Conservation (phyloP, 2,329 filamentous ascomycete species). For the Penicillium corylophilum region DNA sequence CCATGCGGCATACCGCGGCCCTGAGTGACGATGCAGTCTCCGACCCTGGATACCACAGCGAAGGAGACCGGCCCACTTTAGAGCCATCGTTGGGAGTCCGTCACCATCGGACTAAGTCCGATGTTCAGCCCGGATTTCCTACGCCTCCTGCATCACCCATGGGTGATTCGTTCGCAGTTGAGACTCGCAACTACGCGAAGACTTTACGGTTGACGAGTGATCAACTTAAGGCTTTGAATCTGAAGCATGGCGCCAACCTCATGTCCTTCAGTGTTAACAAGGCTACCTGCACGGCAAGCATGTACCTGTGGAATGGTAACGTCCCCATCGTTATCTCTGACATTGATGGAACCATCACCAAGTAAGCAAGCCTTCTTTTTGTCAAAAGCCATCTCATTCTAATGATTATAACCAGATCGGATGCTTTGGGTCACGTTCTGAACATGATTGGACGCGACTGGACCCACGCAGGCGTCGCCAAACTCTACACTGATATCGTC, state of each 20-base stretch:
- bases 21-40: constrained; percentile 77
- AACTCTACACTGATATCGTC: constrained; percentile 92
- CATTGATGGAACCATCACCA: constrained; percentile 98
- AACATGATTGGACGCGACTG: constrained; percentile 97
- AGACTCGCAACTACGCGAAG: constrained; percentile 91
- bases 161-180: constrained; percentile 52
- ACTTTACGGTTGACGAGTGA: constrained; percentile 92
- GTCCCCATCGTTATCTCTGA: constrained; percentile 96
- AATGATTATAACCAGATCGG: constrained; percentile 54
- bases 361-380: constrained; percentile 46
- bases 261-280: constrained; percentile 97
- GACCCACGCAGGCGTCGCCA: constrained; percentile 95
- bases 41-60: constrained; percentile 93
- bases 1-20: constrained; percentile 50
- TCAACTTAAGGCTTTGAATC: constrained; percentile 79
- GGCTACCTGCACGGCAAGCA: constrained; percentile 84
- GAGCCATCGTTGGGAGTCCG: constrained; percentile 60
- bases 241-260: constrained; percentile 82
- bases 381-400: constrained; percentile 6
- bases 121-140: constrained; percentile 66
- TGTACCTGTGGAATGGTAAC: constrained; percentile 92
- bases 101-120: constrained; percentile 60
- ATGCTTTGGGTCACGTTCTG: constrained; percentile 87
- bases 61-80: constrained; percentile 67
- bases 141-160: constrained; percentile 57